A percentile compares a stretch with the other conserved stretches of the same genome.
Conservation (phyloP, 78 protist species). For the Anaeramoeba flamelloides region DNA sequence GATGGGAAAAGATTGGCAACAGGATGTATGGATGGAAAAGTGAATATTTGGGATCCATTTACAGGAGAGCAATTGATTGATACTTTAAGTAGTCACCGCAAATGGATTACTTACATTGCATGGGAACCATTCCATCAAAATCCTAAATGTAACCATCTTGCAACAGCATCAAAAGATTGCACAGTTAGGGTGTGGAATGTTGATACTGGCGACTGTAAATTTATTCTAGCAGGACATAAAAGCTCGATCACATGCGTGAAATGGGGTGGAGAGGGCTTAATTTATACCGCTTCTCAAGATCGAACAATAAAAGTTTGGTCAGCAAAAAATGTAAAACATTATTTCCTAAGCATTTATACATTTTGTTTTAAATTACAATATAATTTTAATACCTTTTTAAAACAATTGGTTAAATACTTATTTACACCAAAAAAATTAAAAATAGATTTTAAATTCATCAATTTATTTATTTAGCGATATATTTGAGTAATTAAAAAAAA, state of each 20-base stretch:
- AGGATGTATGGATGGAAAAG: slow-evolving; percentile 53
- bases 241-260: slow-evolving; percentile 58
- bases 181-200: background rate
- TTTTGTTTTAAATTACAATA: background rate
- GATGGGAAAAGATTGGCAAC: slow-evolving; percentile 62
- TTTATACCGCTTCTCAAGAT: slow-evolving; percentile 79
- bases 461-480: no score
- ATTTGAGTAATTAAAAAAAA: no score
- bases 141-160: background rate
- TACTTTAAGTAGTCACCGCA: slow-evolving; percentile 25
- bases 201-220: background rate
- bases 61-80: background rate
- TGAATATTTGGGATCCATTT: slow-evolving; percentile 54
- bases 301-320: slow-evolving; percentile 69
- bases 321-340: slow-evolving; percentile 11
- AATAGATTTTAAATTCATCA: no score
- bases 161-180: background rate
- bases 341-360: background rate
- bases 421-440: no score
- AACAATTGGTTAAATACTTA: no score
- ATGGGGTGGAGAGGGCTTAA: slow-evolving; percentile 87
- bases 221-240: slow-evolving; percentile 51
- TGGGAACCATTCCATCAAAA: slow-evolving; percentile 87
- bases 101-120: slow-evolving; percentile 54
- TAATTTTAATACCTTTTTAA: background rate